A percentile compares a stretch with the other conserved stretches of the same genome.
Conservation (phyloP, 768 basidiomycete species). For the Leccinum imitatum region DNA sequence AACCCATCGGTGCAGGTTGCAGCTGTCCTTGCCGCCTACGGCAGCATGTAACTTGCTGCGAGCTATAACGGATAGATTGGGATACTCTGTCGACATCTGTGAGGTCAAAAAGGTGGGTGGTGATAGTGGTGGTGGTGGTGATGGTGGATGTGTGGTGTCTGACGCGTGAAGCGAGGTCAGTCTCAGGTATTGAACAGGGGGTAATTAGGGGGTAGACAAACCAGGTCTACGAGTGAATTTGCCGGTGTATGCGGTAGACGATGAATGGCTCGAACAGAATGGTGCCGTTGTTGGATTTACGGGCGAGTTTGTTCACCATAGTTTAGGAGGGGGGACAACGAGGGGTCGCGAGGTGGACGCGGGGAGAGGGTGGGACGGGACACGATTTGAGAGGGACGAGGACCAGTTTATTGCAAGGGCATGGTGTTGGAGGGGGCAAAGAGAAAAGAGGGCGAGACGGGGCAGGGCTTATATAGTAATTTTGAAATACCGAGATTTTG, state of each 20-base stretch:
- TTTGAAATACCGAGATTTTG: constrained; percentile 30
- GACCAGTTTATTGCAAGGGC: constrained; percentile 33
- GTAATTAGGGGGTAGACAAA: constrained; percentile 12
- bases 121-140: neutral
- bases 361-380: constrained; percentile 14
- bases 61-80: constrained; percentile 60
- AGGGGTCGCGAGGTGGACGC: constrained; percentile 26
- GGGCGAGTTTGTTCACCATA: constrained; percentile 85
- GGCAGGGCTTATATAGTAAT: constrained; percentile 46
- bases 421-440: constrained; percentile 34
- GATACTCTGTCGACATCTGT: constrained; percentile 49
- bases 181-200: neutral
- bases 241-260: constrained; percentile 81
- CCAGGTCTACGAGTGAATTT: constrained; percentile 26
- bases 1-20: constrained; percentile 85
- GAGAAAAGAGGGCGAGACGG: constrained; percentile 20
- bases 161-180: constrained; percentile 12
- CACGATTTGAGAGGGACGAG: constrained; percentile 11
- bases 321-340: constrained; percentile 36
- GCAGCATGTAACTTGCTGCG: constrained; percentile 73
- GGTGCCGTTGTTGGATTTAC: constrained; percentile 82
- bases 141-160: constrained; percentile 17
- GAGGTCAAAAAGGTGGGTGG: constrained; percentile 2
- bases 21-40: constrained; percentile 58
- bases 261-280: constrained; percentile 85